phyloP scores from a whole-genome alignment of 768 basidiomycete genomes.

The Collybia sordida region DNA sequence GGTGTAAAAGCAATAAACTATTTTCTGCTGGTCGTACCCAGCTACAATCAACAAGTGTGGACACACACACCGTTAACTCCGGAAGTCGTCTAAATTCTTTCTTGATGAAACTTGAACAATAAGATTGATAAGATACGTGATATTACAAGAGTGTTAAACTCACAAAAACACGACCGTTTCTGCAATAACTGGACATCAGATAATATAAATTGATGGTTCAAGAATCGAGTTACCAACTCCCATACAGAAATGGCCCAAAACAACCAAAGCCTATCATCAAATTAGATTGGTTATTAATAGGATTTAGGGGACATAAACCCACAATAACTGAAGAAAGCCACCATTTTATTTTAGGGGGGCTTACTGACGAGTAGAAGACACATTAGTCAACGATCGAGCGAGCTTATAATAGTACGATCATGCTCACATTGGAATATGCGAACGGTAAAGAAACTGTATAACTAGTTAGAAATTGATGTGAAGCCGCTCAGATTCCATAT shows the following conservation, averaged over 20 bases:
- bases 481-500: too few species aligned
- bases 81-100: slow-evolving; percentile 29
- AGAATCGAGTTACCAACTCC: slow-evolving; percentile 30
- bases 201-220: too few species aligned
- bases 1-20: slow-evolving; percentile 42
- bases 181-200: slow-evolving; percentile 5
- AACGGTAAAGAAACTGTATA: slow-evolving; percentile 29
- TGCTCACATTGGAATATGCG: slow-evolving; percentile 29
- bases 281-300: background rate
- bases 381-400: too few species aligned
- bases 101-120: slow-evolving; percentile 32
- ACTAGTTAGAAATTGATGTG: background rate
- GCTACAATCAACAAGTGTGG: background rate
- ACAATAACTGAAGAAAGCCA: slow-evolving; percentile 29
- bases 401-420: background rate
- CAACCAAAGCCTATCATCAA: slow-evolving; percentile 21
- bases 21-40: background rate
- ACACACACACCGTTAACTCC: slow-evolving; percentile 34
- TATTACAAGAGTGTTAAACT: background rate
- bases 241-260: slow-evolving; percentile 31
- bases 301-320: slow-evolving; percentile 7
- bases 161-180: slow-evolving; percentile 33
- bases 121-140: too few species aligned
- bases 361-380: slow-evolving; percentile 26
- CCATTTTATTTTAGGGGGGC: slow-evolving; percentile 26